Base-by-base conservation (phyloP, 1,139 yeast species). In the Kodamaea suecica region DNA sequence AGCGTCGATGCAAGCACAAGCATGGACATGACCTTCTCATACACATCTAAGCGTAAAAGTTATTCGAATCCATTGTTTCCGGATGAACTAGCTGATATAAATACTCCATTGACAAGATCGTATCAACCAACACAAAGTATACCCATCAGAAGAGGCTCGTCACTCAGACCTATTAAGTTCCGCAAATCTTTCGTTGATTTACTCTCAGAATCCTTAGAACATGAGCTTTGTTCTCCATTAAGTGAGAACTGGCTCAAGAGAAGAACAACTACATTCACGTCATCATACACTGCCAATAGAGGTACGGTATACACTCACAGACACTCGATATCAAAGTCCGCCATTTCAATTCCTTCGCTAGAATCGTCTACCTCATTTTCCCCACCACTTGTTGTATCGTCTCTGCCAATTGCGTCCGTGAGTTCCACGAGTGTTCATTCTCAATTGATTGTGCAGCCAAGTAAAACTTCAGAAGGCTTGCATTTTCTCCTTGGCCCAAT, bases 11-110 rank as follows among this genome's bases (percentile, higher is more conserved):
- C n/a, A 12, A 32, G 34, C 27, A 30, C 28, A 24, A 27, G 28
- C 13, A 14, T 31, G 6, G 23, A 16, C 8, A 23, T 31, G 12
- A 29, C 26, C n/a, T 29, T 29, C 11, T 20, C 28, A 13, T 25
- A n/a, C 14, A 11, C 28, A 25, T n/a, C 15, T 11, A 29, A 21
- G 16, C 11, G 32, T 7, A 23, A 20, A 11, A 16, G 20, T 15
- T 23, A 14, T 16, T 6, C 15, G 17, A 29, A 15, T 14, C 41
- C 41, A 16, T 28, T 38, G 20, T 38, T 38, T 32, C 37, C 36
- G 10, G 41, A 35, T 9, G 39, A 36, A 13, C 33, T 24, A 25
- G n/a, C 23, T 12, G n/a, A 7, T 5, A 17, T 11, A 17, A 17
- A 17, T n/a, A n/a, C n/a, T n/a, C n/a, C n/a, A n/a, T n/a, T n/a